A percentile compares a stretch with the other conserved stretches of the same genome.
These are phyloP conservation scores for Puya raimondii DNA, from an alignment of 176 grass and related monocot genomes.

Conservation along the genomic window DNA sequence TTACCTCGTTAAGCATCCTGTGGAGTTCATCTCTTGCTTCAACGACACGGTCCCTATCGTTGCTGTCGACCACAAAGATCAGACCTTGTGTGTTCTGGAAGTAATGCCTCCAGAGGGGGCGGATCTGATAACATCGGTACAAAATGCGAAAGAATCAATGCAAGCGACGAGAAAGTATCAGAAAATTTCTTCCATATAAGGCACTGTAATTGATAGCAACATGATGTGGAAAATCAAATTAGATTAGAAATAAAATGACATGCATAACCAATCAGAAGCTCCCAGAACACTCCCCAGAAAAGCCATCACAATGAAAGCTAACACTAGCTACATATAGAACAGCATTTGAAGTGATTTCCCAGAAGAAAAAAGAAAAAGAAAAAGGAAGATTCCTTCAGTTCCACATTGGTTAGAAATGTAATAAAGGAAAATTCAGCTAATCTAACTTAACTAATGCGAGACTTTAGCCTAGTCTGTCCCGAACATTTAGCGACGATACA, in stretches of 20 bases:
- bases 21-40: slow-evolving; percentile 15
- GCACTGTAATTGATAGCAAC: too few species aligned
- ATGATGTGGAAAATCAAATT: too few species aligned
- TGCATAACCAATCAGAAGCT: background rate
- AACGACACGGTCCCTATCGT: slow-evolving; percentile 11
- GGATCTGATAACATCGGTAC: background rate
- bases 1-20: slow-evolving; percentile 15
- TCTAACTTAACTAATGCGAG: background rate
- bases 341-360: too few species aligned
- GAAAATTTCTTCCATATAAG: background rate
- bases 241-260: background rate
- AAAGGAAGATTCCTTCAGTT: too few species aligned
- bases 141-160: background rate
- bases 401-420: too few species aligned
- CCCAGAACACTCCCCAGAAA: background rate
- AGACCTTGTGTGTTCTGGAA: slow-evolving; percentile 15
- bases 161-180: background rate
- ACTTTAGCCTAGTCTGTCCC: background rate
- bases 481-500: background rate
- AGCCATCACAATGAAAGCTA: too few species aligned
- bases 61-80: slow-evolving; percentile 15
- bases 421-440: background rate
- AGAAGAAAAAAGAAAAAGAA: too few species aligned
- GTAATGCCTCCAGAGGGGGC: slow-evolving; percentile 8
- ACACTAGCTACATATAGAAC: too few species aligned